Evolutionary conservation across 345 rosid species (phyloP), one percentile per base, ranked within the genome.

Genomic region (Boechera divaricarpa): DNA sequence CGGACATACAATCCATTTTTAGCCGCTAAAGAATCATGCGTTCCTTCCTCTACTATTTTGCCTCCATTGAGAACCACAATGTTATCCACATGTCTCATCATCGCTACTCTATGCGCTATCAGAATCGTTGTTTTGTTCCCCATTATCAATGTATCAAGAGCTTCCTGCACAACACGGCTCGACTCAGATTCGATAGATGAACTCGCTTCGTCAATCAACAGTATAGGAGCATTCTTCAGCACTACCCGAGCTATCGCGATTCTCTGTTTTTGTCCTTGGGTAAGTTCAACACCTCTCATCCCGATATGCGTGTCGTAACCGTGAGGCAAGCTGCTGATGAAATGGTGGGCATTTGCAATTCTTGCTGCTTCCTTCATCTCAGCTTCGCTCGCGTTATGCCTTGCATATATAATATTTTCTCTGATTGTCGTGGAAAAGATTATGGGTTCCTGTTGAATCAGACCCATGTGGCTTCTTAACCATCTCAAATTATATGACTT

Each of bases 351-450:
- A 66, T 95, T 95, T 54, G 99, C 99, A 74, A 96, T 93, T 83
- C 99, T 86, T 29, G 99, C 99, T 73, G 99, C 99, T 82, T 96
- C 99, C 81, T 96, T 93, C 78, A 96, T 82, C 88, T 96, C 99
- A 5, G 98, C 93, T 82, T 93, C 99, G 35, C 97, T 91, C 7
- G 99, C 98, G 72, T 91, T 96, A 72, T 93, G 99, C 84, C 97
- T 91, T 49, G 99, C 99, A 48, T 96, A 96, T 39, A 93, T 96
- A 41, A 96, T 96, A 78, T 96, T 96, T 71, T 96, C 99, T 79
- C 91, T 82, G 80, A 96, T 89, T 0, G 99, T 93, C 15, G 99
- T 93, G 51, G 99, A 93, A 77, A 96, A 96, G 63, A 96, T 96
- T 47, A 93, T 87, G 31, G 99, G 99, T 58, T 96, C 99, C 74